phyloP scores from a whole-genome alignment of 176 grass and related monocot genomes.

The Poa pratensis region DNA sequence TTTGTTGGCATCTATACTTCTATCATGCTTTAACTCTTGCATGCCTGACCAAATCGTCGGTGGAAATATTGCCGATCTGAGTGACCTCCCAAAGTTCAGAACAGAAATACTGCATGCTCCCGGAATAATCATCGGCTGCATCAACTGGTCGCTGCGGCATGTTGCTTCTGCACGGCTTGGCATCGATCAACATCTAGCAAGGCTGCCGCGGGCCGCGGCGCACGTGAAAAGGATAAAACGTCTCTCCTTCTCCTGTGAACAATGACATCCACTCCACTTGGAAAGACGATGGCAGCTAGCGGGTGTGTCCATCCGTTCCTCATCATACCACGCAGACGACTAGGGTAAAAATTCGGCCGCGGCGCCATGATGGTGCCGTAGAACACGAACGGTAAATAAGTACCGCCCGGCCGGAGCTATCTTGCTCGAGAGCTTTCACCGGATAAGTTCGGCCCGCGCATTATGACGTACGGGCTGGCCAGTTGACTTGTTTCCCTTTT shows the following conservation, averaged over 20 bases:
- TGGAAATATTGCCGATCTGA: too few relatives aligned
- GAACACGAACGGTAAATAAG: neutral
- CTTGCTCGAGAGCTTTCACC: constrained; percentile 42
- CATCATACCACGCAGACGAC: neutral
- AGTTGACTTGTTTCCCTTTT: constrained; percentile 14
- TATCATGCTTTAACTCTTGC: too few relatives aligned
- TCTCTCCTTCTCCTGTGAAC: neutral
- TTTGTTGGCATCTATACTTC: too few relatives aligned
- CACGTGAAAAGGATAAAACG: neutral
- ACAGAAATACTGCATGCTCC: too few relatives aligned
- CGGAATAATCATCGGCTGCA: too few relatives aligned
- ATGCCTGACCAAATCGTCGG: too few relatives aligned
- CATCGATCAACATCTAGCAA: neutral
- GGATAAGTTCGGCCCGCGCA: constrained; percentile 1
- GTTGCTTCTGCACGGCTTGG: too few relatives aligned
- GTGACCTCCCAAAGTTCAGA: too few relatives aligned
- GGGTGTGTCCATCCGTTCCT: neutral
- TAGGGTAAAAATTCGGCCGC: neutral
- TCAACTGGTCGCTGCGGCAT: too few relatives aligned
- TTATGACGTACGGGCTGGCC: neutral
- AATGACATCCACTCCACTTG: constrained; percentile 23
- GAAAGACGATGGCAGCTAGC: constrained; percentile 11
- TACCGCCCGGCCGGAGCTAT: neutral
- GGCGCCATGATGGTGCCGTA: constrained; percentile 19
- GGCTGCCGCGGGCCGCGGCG: neutral